Evolutionary conservation across 352 stramenopile species (phyloP), one percentile per base, ranked within the genome.

Genomic region (Phytopythium mirpurense): DNA sequence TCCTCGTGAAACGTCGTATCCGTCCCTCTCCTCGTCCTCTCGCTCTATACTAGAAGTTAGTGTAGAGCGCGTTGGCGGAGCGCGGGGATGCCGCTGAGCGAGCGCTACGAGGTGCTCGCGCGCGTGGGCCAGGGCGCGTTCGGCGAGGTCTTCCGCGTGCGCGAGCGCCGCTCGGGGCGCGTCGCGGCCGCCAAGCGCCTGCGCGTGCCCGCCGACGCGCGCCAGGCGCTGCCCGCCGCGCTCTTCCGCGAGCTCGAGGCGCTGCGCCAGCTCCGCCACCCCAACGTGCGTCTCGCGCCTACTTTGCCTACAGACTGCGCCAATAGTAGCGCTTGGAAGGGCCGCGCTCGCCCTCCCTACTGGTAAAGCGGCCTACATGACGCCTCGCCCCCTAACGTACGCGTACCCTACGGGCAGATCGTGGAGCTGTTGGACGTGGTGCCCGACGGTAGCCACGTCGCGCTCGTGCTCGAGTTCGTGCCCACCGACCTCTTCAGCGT

Each of bases 201-300:
- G 32, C 68, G 74, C 18, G 44, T 88, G 37, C 73, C 88, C 51
- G 63, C 78, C 36, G 74, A 62, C 12, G 60, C 58, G 16, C 63
- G 86, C 48, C 54, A 54, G 21, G 64, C 78, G 49, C 60, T 92
- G 7, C 78, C 79, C 9, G 72, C 70, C 12, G 53, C 64, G 29
- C 71, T 82, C 24, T 89, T 90, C 65, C 77, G 89, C 48, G 82
- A 90, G 61, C 85, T 90, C 51, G 73, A 93, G 57, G 65, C 73
- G 31, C 65, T 90, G 68, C 75, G 78, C 1, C 82, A 93, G 52
- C 65, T 90, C 38, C 65, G 75, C 31, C 82, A 93, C 59, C 63
- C 71, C 5, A 88, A 88, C 49, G 75, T 89, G 59, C 23, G 59
- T 10, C 26, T 59, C 14, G 16, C 49, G 15, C n/a, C n/a, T n/a